Evolutionary conservation across 1,139 yeast genomes (phyloP).

Genomic region (Zygotorulaspora mrakii): DNA sequence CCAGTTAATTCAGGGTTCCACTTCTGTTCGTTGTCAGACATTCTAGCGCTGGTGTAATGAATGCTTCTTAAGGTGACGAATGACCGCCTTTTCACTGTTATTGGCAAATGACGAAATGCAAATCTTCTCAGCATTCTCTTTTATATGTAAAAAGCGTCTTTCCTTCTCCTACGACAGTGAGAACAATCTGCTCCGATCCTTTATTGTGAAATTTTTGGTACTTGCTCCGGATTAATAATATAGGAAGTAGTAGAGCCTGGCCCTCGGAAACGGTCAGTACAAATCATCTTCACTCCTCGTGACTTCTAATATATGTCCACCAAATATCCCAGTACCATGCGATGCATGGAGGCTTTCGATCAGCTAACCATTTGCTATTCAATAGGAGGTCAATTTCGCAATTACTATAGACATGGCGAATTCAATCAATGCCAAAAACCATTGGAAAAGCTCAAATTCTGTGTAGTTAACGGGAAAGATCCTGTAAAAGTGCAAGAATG

Average conservation of each 20-base stretch:
- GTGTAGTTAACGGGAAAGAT: slow-evolving; percentile 54
- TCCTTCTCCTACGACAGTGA: too few relatives aligned
- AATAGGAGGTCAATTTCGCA: slow-evolving; percentile 79
- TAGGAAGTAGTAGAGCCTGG: too few relatives aligned
- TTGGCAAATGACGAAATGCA: not conserved
- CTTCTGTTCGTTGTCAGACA: slow-evolving; percentile 11
- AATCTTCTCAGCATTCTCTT: not conserved
- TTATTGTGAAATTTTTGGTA: too few relatives aligned
- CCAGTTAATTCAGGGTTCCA: slow-evolving; percentile 82
- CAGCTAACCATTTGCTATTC: slow-evolving; percentile 83
- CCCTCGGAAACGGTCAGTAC: too few relatives aligned
- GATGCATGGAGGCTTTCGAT: slow-evolving; percentile 78
- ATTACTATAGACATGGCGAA: slow-evolving; percentile 78
- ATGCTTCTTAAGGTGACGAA: not conserved
- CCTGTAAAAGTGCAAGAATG: slow-evolving; percentile 62
- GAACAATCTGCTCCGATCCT: too few relatives aligned
- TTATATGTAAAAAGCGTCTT: too few relatives aligned
- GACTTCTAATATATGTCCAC: slow-evolving; percentile 10
- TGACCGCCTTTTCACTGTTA: not conserved
- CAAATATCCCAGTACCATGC: slow-evolving; percentile 47
- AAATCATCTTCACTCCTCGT: not conserved
- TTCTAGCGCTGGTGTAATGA: not conserved
- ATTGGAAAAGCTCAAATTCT: slow-evolving; percentile 75
- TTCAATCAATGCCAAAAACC: slow-evolving; percentile 67
- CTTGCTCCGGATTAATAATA: too few relatives aligned